These are phyloP conservation scores for Dovyalis caffra DNA, from an alignment of 345 rosid species.

Conservation along the genomic window DNA sequence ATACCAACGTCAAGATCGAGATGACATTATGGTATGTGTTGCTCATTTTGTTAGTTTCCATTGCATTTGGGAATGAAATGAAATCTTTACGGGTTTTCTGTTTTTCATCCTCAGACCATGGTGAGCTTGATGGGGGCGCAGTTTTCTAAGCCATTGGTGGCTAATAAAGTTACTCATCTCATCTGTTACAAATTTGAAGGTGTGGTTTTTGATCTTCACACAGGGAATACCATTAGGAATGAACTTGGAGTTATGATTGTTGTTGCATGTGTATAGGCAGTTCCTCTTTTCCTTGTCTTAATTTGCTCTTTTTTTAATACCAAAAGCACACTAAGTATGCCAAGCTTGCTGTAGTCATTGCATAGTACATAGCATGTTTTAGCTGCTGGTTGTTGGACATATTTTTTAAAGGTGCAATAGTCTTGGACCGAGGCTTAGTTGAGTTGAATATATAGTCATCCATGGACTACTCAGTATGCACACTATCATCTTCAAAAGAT, in stretches of 20 bases:
- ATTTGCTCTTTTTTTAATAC: neutral
- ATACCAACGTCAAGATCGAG: constrained; percentile 87
- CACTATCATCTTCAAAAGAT: neutral
- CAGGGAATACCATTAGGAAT: neutral
- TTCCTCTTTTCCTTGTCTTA: neutral
- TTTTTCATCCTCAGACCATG: constrained; percentile 58
- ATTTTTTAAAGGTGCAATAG: neutral
- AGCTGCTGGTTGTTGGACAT: neutral
- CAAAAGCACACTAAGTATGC: neutral
- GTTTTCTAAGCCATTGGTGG: constrained; percentile 88
- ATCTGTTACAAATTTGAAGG: constrained; percentile 97
- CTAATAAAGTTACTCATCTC: constrained; percentile 86
- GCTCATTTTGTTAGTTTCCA: constrained; percentile 6
- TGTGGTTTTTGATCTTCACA: constrained; percentile 24
- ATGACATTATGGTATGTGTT: constrained; percentile 73
- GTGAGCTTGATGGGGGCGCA: constrained; percentile 88
- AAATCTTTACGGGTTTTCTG: constrained; percentile 3
- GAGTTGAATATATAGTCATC: neutral
- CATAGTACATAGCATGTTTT: neutral
- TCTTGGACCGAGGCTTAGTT: neutral
- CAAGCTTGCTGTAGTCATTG: neutral
- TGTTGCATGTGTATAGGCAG: neutral
- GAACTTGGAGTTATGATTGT: neutral
- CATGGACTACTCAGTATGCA: neutral
- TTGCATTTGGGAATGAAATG: neutral